Percentiles rank a stretch among this genome's conserved stretches.
These are phyloP conservation scores for Candida koratica DNA, from an alignment of 805 yeast genomes.

Conservation along the genomic window DNA sequence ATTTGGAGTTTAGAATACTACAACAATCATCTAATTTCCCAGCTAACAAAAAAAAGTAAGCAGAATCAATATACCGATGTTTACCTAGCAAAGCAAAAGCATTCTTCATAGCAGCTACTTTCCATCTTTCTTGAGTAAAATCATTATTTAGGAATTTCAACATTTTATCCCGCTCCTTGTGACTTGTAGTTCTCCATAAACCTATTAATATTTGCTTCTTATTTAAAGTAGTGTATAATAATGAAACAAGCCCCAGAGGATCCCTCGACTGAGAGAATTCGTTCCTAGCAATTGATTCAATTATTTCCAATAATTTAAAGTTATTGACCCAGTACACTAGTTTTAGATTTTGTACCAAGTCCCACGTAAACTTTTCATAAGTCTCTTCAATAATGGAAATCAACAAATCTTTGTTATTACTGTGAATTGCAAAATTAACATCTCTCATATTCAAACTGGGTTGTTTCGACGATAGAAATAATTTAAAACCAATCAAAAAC, in stretches of 20 bases:
- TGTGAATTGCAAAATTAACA: conserved; percentile 81
- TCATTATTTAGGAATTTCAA: conserved; percentile 72
- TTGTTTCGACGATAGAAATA: conserved; percentile 55
- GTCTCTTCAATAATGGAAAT: conserved; percentile 46
- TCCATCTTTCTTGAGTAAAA: conserved; percentile 74
- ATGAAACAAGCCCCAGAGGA: conserved; percentile 64
- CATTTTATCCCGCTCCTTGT: conserved; percentile 82
- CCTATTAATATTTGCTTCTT: conserved; percentile 76
- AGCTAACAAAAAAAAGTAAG: conserved; percentile 80
- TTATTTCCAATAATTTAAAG: conserved; percentile 26
- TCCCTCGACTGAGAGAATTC: conserved; percentile 63
- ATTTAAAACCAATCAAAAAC: conserved; percentile 65
- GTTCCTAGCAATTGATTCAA: conserved; percentile 70
- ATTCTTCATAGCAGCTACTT: conserved; percentile 83
- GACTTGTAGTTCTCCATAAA: conserved; percentile 77
- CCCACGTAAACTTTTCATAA: conserved; percentile 55
- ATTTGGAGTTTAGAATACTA: conserved; percentile 63
- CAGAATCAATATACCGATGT: conserved; percentile 84
- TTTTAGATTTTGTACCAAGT: conserved; percentile 54
- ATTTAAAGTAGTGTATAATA: conserved; percentile 72
- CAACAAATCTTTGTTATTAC: conserved; percentile 69
- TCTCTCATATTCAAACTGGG: conserved; percentile 69
- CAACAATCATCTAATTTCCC: conserved; percentile 74
- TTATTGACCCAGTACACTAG: conserved; percentile 64
- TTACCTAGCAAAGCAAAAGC: conserved; percentile 88